Evolutionary conservation across 2,329 filamentous ascomycete species (phyloP), one percentile per base, ranked within the genome.

Genomic region (Nemania sp.): DNA sequence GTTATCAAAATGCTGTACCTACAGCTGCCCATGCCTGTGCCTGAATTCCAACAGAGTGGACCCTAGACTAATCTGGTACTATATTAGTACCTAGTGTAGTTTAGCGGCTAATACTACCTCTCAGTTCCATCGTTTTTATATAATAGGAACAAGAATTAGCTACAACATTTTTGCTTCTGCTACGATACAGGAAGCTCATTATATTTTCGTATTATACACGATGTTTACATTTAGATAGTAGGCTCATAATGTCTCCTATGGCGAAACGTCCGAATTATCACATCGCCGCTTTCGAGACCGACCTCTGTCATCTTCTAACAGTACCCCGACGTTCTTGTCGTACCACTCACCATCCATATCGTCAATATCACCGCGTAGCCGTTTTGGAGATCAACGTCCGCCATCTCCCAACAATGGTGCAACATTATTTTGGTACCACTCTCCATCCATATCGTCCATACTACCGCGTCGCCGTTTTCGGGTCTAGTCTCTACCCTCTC

Each of bases 371-470:
- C 49, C 20, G 55, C 41, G 29, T 49, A 47, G 47, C 43, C 57
- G 58, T 32, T 61, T 61, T 61, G 20, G 20, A 32, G 58, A 41
- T 20, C 47, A 29, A 22, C 58, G 45, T 53, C 32, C 32, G 13
- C 43, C 58, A 22, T 58, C 55, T 38, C n/a, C n/a, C n/a, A 41
- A 24, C 32, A 20, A 24, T 61, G 53, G 29, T 22, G 45, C 27
- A 53, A 41, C 47, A 61, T 61, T 53, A 13, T 58, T 58, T 58
- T 47, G 15, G 41, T 58, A 58, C 38, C 38, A 58, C 15, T 58
- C 24, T 38, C 24, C 38, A 11, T 58, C 55, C 38, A n/a, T n/a
- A n/a, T n/a, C n/a, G n/a, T n/a, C n/a, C n/a, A n/a, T n/a, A n/a
- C n/a, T n/a, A n/a, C n/a, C n/a, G n/a, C n/a, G n/a, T n/a, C n/a